Evolutionary conservation across 108 stramenopile genomes (phyloP).

Genomic region (Discostella stelligeroides): DNA sequence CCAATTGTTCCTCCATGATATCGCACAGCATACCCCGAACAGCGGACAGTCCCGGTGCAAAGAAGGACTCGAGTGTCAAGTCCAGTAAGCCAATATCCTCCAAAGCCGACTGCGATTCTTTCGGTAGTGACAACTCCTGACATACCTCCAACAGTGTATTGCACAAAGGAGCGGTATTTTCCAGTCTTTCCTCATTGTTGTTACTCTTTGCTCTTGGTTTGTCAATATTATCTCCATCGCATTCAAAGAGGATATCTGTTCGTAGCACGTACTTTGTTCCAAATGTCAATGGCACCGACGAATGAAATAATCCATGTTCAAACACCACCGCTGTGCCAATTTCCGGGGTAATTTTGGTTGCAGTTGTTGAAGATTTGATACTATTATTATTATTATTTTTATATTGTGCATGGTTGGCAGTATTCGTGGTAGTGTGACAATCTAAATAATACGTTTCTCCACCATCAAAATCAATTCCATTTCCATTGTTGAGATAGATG

Average conservation of each 20-base stretch:
- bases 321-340: conserved; percentile 65
- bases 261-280: conserved; percentile 80
- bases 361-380: background rate
- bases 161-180: background rate
- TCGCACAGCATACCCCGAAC: conserved; percentile 38
- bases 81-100: conserved; percentile 42
- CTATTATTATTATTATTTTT: background rate
- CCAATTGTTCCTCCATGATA: conserved; percentile 23
- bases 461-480: conserved; percentile 64
- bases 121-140: conserved; percentile 18
- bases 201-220: too few species aligned
- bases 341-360: conserved; percentile 48
- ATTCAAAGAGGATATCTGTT: conserved; percentile 76
- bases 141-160: conserved; percentile 50
- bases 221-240: too few species aligned
- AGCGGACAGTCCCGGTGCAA: conserved; percentile 38
- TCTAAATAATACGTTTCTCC: conserved; percentile 70
- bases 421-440: conserved; percentile 6
- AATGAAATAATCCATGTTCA: conserved; percentile 80
- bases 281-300: conserved; percentile 57
- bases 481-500: conserved; percentile 73
- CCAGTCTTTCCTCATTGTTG: background rate
- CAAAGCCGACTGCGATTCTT: conserved; percentile 18
- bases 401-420: background rate
- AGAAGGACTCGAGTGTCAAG: conserved; percentile 31